These are phyloP conservation scores for Blastosporella zonata DNA, from an alignment of 1,284 basidiomycete species.

Conservation along the genomic window DNA sequence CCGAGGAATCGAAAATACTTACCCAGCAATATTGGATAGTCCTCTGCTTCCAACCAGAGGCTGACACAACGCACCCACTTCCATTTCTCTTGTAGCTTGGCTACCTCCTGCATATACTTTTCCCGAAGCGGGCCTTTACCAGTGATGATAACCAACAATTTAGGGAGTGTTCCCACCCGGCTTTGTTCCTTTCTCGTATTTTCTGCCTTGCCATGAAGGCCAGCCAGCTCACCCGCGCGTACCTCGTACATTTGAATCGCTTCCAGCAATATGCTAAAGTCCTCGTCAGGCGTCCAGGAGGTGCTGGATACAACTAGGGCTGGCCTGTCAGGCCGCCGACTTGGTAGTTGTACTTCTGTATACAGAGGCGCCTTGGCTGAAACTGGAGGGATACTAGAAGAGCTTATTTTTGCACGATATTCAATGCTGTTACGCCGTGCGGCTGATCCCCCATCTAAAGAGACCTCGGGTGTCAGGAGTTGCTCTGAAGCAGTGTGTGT, in stretches of 20 bases:
- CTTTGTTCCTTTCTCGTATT: conserved; percentile 15
- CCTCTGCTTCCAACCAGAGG: conserved; percentile 83
- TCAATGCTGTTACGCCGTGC: conserved; percentile 15
- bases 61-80: conserved; percentile 80
- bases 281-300: conserved; percentile 97
- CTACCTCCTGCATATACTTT: conserved; percentile 68
- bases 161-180: conserved; percentile 51
- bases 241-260: conserved; percentile 72
- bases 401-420: conserved; percentile 18
- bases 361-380: conserved; percentile 29
- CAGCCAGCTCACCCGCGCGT: conserved; percentile 42
- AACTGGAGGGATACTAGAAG: conserved; percentile 18
- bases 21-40: conserved; percentile 86
- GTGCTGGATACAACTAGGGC: conserved; percentile 91
- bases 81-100: conserved; percentile 67
- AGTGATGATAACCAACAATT: conserved; percentile 82
- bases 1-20: conserved; percentile 19
- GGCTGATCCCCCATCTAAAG: conserved; percentile 6
- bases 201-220: neutral
- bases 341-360: conserved; percentile 37
- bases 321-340: conserved; percentile 66
- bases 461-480: conserved; percentile 16
- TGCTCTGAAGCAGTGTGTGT: conserved; percentile 36
- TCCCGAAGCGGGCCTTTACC: conserved; percentile 85
- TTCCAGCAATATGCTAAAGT: conserved; percentile 81